Conservation (phyloP, 2,329 filamentous ascomycete species). For the Pseudogymnoascus sp. region DNA sequence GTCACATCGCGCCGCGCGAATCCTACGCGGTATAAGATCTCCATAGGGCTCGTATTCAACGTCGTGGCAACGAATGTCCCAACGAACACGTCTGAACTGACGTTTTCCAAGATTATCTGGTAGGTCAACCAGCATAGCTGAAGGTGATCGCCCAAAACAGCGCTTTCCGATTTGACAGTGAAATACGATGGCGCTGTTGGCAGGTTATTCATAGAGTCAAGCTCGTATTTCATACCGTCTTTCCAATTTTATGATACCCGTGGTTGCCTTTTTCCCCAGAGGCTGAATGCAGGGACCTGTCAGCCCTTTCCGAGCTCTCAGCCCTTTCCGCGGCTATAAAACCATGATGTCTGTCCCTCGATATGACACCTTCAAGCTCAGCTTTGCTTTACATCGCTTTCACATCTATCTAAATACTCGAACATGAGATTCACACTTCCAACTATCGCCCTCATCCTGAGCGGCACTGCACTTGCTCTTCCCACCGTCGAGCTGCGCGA, state of each 20-base stretch:
- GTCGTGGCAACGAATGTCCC: not conserved
- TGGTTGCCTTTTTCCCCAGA: not conserved
- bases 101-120: not conserved
- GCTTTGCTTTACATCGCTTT: not conserved
- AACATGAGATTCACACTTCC: conserved; percentile 4
- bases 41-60: conserved; percentile 2
- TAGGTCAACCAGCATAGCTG: not conserved
- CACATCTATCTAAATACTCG: not conserved
- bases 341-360: not conserved
- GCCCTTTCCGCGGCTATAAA: conserved; percentile 5
- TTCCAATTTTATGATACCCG: not conserved
- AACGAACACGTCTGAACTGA: not conserved
- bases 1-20: not conserved
- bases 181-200: conserved; percentile 2
- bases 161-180: not conserved
- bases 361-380: not conserved
- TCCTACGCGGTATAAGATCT: conserved; percentile 6
- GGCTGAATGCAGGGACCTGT: not conserved
- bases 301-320: not conserved
- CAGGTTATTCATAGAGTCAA: conserved; percentile 8
- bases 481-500: not conserved
- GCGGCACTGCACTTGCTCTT: not conserved
- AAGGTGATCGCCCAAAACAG: not conserved
- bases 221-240: not conserved
- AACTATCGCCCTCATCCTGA: not conserved